Base-by-base conservation (phyloP, 768 basidiomycete genomes). In the Boletus patriciae region DNA sequence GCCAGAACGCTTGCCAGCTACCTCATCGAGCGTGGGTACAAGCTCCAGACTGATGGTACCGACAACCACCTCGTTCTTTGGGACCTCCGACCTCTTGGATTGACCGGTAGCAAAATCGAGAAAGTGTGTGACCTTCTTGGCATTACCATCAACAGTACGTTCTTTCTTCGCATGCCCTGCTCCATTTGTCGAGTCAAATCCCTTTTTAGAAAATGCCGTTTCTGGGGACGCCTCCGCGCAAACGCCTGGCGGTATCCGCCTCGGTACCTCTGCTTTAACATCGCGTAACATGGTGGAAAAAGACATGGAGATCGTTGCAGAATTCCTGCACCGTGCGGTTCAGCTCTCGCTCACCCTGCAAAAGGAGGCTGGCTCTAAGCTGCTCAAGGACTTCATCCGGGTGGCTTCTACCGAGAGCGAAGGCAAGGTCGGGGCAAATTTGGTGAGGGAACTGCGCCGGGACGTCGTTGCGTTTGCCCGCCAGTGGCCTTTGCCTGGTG, bases 21-120 rank as follows among this genome's bases (percentile, higher is more conserved):
- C 60, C 87, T 99, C 57, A 75, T 83, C 59, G 78, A 78, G 57
- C 80, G 90, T 69, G 92, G 92, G 44, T 99, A 98, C 84, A 93
- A 88, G 77, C 90, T 99, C 62, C 95, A 98, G 79, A 98, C 96
- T 15, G 86, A 83, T 55, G 97, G 97, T 57, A 95, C 94, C 18
- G 97, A 98, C 74, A 98, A 92, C 81, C 97, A 99, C 74, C 86
- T 98, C 62, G 87, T 98, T 47, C 88, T 99, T 47, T 98, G 95
- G 96, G 97, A 98, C 69, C 83, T 98, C 59, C 85, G 97, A 36
- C 97, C 97, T 31, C 81, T 97, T 60, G 90, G 92, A 47, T 78
- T 98, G 70, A 98, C 97, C n/a, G 97, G 97, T 48, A 91, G 88
- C 80, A 98, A 98, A 77, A 86, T 99, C 55, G 96, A 98, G 81